Evolutionary conservation across 371 early-diverging fungal species (phyloP).

Genomic region (Cokeromyces recurvatus): DNA sequence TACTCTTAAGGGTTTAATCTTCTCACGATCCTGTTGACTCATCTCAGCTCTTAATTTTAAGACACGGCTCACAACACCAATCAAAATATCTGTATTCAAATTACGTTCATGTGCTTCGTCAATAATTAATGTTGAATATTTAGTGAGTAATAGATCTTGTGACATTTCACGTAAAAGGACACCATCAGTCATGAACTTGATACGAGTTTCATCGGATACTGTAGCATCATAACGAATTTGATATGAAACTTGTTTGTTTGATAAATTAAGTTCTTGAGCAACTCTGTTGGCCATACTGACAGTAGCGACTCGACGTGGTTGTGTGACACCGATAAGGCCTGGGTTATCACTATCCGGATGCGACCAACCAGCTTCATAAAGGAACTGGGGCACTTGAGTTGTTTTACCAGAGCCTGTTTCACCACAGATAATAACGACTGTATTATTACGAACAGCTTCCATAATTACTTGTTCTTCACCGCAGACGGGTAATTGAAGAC

Average conservation of each 20-base stretch:
- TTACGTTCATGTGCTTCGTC: slow-evolving; percentile 99
- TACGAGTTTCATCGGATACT: slow-evolving; percentile 68
- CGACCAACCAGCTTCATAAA: slow-evolving; percentile 97
- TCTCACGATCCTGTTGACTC: slow-evolving; percentile 51
- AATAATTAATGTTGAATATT: slow-evolving; percentile 94
- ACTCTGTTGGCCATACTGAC: slow-evolving; percentile 97
- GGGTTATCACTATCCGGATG: slow-evolving; percentile 74
- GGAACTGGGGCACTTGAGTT: slow-evolving; percentile 97
- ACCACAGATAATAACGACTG: slow-evolving; percentile 91
- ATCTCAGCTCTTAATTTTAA: slow-evolving; percentile 62
- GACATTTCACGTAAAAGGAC: slow-evolving; percentile 94
- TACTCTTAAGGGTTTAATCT: slow-evolving; percentile 82
- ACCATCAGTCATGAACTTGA: slow-evolving; percentile 99
- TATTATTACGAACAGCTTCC: slow-evolving; percentile 86
- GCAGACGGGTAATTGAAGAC: slow-evolving; percentile 82
- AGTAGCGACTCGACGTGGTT: slow-evolving; percentile 99
- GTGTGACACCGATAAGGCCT: slow-evolving; percentile 96
- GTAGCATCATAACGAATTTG: slow-evolving; percentile 92
- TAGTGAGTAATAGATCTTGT: slow-evolving; percentile 80
- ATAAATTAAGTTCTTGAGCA: slow-evolving; percentile 78
- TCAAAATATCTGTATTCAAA: slow-evolving; percentile 95
- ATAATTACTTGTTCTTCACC: slow-evolving; percentile 96
- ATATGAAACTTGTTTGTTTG: slow-evolving; percentile 56
- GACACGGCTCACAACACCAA: slow-evolving; percentile 90
- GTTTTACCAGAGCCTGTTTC: slow-evolving; percentile 99